phyloP scores from a whole-genome alignment of 225 moss, liverwort and hornwort species.

The Rhytidiadelphus loreus region DNA sequence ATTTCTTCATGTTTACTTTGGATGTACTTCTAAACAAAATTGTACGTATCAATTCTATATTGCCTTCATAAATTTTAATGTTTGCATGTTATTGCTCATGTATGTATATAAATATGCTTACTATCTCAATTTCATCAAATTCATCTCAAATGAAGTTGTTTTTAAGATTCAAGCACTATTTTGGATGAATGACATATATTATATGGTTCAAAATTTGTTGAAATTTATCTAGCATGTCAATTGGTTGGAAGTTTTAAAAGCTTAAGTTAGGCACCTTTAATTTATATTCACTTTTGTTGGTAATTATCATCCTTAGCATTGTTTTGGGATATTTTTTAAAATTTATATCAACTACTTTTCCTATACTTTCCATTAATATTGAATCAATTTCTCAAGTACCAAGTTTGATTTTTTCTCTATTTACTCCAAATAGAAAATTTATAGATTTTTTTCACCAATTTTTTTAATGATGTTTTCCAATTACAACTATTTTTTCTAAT shows the following conservation, averaged over 20 bases:
- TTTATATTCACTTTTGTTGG: too few relatives aligned
- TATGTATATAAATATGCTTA: fast-evolving
- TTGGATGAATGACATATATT: too few relatives aligned
- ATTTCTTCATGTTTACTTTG: background rate
- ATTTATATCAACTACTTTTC: too few relatives aligned
- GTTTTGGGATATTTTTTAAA: too few relatives aligned
- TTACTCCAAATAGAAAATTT: background rate
- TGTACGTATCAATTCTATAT: background rate
- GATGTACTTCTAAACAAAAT: background rate
- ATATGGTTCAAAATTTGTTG: too few relatives aligned
- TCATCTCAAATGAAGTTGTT: fast-evolving
- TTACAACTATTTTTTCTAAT: background rate
- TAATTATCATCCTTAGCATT: too few relatives aligned
- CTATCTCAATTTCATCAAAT: background rate
- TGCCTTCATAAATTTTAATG: background rate
- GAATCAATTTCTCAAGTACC: too few relatives aligned
- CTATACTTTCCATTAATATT: too few relatives aligned
- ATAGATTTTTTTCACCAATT: background rate
- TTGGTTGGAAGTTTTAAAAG: too few relatives aligned
- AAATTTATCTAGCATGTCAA: too few relatives aligned
- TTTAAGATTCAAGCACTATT: background rate
- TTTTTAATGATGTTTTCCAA: background rate
- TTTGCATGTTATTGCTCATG: background rate
- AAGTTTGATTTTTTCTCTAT: too few relatives aligned
- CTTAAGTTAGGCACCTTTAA: too few relatives aligned